Base-by-base conservation (phyloP, 2,329 filamentous ascomycete genomes). In the Talaromyces funiculosus region DNA sequence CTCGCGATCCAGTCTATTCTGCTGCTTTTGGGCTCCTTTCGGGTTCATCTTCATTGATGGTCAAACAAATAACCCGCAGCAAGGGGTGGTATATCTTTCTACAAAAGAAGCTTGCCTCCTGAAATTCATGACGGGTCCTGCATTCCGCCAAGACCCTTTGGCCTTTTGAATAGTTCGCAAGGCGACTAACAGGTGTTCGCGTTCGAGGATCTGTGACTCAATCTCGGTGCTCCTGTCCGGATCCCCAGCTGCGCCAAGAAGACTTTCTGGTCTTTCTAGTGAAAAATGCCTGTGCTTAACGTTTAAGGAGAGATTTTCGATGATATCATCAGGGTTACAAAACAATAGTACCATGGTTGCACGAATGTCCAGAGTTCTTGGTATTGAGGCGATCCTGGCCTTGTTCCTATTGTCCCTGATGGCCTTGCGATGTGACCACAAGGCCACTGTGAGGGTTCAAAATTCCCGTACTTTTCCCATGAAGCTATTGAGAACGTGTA, bases 121-220 rank as follows among this genome's bases (percentile, higher is more conserved):
- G 37, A 58, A 45, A 18, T 42, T 24, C 31, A 45, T 49, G 47
- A 42, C 18, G 29, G 60, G 54, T 42, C 54, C 60, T 61, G 60
- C 60, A 53, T 61, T 57, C 54, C 60, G 54, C 59, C 53, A 61
- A 61, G 59, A 61, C 37, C 51, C 53, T 40, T 61, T 53, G 31
- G 16, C 14, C 45, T 51, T 31, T 31, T 20, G 26, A 35, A 35
- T 51, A 14, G 26, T 22, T 51, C n/a, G 29, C 47, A 51, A 51
- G 47, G 29, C 18, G 47, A 51, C 29, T 35, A 51, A 57, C 35
- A 37, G 43, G 59, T 42, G 43, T 60, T 60, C 58, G 38, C n/a
- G 49, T 60, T 42, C 35, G 18, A 57, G 14, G 43, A 18, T 26
- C 18, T 29, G n/a, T 3, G 4, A 45, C 3, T 29, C 45, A 18